Conservation (phyloP, 768 basidiomycete genomes). For the Mycena olivaceomarginata region DNA sequence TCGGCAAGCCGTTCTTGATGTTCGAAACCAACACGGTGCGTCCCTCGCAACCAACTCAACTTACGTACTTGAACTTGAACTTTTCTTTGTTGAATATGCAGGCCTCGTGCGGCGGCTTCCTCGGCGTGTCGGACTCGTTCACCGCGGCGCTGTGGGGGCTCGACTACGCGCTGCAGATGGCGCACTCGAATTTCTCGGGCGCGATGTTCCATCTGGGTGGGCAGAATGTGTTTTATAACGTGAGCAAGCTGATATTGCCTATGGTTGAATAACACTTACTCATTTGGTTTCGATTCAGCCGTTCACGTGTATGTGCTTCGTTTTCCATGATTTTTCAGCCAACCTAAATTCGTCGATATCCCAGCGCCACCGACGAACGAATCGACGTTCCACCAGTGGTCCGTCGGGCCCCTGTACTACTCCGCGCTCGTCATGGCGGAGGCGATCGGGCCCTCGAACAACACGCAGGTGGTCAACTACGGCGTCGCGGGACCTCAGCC, state of each 20-base stretch:
- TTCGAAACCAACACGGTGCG: not conserved
- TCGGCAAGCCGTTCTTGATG: slow-evolving; percentile 56
- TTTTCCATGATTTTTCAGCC: no score
- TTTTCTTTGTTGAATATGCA: no score
- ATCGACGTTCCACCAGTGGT: not conserved
- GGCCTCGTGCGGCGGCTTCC: no score
- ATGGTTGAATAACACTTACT: not conserved
- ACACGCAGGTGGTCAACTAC: slow-evolving; percentile 43
- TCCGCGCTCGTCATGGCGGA: no score
- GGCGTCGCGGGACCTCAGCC: slow-evolving; percentile 51
- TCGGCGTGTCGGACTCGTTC: slow-evolving; percentile 70
- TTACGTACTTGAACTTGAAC: not conserved
- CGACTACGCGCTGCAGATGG: slow-evolving; percentile 71
- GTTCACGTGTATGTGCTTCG: no score
- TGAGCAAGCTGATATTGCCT: not conserved
- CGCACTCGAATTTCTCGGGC: slow-evolving; percentile 53
- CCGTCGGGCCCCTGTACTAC: not conserved
- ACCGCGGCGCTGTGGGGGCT: slow-evolving; percentile 70
- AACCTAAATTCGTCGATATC: no score
- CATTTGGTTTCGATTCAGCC: slow-evolving; percentile 45
- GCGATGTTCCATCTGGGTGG: slow-evolving; percentile 65
- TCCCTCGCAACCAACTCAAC: not conserved
- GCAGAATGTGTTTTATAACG: slow-evolving; percentile 70
- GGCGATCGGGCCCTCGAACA: no score
- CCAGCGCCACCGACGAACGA: not conserved